Evolutionary conservation across 1,284 basidiomycete species (phyloP).

Genomic region (Earliella scabrosa): DNA sequence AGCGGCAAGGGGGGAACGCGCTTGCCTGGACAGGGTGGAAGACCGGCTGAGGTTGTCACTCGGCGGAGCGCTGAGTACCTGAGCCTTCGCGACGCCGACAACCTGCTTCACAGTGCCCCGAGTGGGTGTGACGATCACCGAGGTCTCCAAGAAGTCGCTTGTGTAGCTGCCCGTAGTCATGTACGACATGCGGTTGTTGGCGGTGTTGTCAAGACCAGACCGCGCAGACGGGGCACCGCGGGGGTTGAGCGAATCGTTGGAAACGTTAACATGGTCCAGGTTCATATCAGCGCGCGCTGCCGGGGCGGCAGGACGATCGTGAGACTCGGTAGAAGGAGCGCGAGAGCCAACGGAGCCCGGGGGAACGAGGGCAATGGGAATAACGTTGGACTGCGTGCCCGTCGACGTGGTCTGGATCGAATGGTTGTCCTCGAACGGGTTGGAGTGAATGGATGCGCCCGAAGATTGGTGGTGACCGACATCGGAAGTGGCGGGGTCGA

Average conservation of each 20-base stretch:
- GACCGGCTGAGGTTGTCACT: conserved; percentile 34
- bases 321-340: conserved; percentile 38
- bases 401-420: conserved; percentile 78
- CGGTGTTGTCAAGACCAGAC: conserved; percentile 43
- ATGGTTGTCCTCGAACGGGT: conserved; percentile 77
- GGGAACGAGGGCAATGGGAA: conserved; percentile 81
- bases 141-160: conserved; percentile 79
- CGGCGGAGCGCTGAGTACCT: conserved; percentile 69
- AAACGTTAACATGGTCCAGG: conserved; percentile 60
- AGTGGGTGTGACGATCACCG: conserved; percentile 76
- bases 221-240: conserved; percentile 46
- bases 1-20: conserved; percentile 69
- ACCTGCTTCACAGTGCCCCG: conserved; percentile 72
- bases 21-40: conserved; percentile 38
- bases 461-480: conserved; percentile 31
- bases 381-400: conserved; percentile 80
- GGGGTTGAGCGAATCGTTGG: conserved; percentile 52
- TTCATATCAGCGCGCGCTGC: conserved; percentile 14
- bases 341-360: conserved; percentile 47
- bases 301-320: conserved; percentile 26
- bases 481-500: conserved; percentile 51
- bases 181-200: conserved; percentile 66
- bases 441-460: conserved; percentile 45
- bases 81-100: conserved; percentile 75
- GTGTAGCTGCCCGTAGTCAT: conserved; percentile 75